Base-by-base conservation (phyloP, 2,329 filamentous ascomycete species). In the Elsinoe arachidis region DNA sequence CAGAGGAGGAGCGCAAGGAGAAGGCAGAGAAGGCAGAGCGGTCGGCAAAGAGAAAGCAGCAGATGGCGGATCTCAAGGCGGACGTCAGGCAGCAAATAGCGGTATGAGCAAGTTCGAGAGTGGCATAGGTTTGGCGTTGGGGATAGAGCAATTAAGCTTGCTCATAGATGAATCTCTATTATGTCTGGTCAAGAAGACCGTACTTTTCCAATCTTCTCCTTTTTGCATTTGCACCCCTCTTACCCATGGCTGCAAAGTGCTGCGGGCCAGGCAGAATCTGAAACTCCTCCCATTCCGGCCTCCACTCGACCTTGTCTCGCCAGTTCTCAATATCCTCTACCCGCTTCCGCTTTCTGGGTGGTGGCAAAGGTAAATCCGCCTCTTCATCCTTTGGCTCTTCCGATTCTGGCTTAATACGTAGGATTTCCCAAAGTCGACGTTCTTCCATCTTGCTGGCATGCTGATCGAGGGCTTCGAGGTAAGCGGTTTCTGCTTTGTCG, bases 401-500 rank as follows among this genome's bases (percentile, higher is more conserved):
- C 7, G 21, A 9, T 2, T 1, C 15, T 11, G 49, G 14, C 6
- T 39, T 39, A 15, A 54, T 51, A 5, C 61, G 44, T 2, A 83
- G 68, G 1, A 76, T 57, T 1, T 66, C 60, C 72, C 76, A 76
- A 2, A 83, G 65, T 2, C 65, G 65, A 1, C 65, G 57, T 63
- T 82, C 78, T 62, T 80, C 78, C 17, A 64, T 61, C 43, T 61
- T 67, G 59, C 73, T 76, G 10, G 68, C 67, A 61, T 73, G 63
- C 38, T 68, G 67, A 63, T 84, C 81, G 21, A 80, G 64, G 1
- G 66, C 64, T 56, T 80, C 76, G 17, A 77, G 70, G 61, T 78
- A 75, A 2, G 65, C 61, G 34, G 76, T 73, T 65, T 78, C 72
- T 12, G 58, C 60, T 44, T 59, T 57, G 14, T 58, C 56, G 21